Evolutionary conservation across 192 early-diverging fungal species (phyloP), one percentile per base, ranked within the genome.

Genomic region (Gonapodya sp.): DNA sequence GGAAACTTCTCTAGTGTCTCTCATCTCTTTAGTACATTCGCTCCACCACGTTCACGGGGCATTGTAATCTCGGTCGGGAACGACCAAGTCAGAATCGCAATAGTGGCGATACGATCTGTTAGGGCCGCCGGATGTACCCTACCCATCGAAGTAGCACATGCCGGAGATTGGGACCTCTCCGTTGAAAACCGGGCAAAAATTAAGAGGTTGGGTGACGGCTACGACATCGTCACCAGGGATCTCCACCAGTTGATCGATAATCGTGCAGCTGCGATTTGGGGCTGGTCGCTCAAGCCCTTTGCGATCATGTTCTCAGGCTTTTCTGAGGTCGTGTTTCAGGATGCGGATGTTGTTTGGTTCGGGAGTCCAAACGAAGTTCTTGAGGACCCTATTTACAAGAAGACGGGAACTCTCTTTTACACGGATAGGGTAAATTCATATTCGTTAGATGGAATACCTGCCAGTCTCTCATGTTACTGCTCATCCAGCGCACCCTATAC

Each of bases 241-340:
- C 81, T 89, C 18, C 77, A 85, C 1, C 78, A 86, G n/a, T 64
- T 81, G 1, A 79, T 90, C 35, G 79, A 86, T 64, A 83, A 91
- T 37, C 79, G 81, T 0, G 83, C 72, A 35, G 85, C 86, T 34
- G 72, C 83, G 16, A 80, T 90, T 72, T 80, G 73, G 30, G 91
- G 91, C 30, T 93, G 92, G 92, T 83, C 88, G 1, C 83, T 92
- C 37, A 94, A 94, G 80, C 89, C 93, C 0, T 93, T 87, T 88
- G 88, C 93, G 0, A 80, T 94, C 34, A 37, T 94, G 24, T 90
- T 90, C 0, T 87, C 88, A 0, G 84, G 79, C 32, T 94, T 92
- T 86, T 79, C 83, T 36, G 86, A 93, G 34, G 86, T 87, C 18
- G 90, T 94, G 73, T 83, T 94, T 78, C 85, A 93, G 77, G 93